Evolutionary conservation across 805 yeast species (phyloP), one percentile per base, ranked within the genome.

Genomic region (Ogataea angusta): DNA sequence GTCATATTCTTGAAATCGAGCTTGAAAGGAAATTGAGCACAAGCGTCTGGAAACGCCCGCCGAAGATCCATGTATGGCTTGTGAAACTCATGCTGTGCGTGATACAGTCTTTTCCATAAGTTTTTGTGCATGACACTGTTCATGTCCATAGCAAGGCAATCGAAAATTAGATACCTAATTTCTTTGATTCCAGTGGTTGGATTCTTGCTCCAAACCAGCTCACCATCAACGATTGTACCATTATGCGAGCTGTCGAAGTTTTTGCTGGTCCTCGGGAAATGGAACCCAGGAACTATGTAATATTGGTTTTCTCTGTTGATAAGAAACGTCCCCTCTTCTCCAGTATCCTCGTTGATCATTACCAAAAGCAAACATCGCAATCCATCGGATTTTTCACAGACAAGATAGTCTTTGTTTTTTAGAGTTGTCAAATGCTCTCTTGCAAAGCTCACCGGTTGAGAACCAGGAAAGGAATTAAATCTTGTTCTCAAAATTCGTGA

Each of bases 361-460:
- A 81, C 72, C 38, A 84, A 73, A 70, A 93, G 69, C 39, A 93
- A 67, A 43, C 95, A 88, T 38, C 99, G 70, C 35, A 91, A 67
- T 0, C 99, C 99, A 63, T 93, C 99, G 0, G 93, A 78, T 60
- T 93, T 93, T 56, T 93, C 99, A 66, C 99, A 95, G 0, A 93
- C 99, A 51, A 80, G 82, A 58, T 90, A 93, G 55, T 95, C 98
- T 43, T 81, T 80, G 3, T 72, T 64, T 57, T 73, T 59, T 34
- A 93, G 66, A 24, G 80, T 76, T 34, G 78, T 76, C 17, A 93
- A 68, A 63, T 91, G 96, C 24, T 72, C 67, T 40, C 87, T 71
- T 30, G 85, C 81, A 58, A 93, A 90, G 18, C 96, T 86, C 2
- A 91, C 86, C 0, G 99, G 99, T 63, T 95, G 99, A 1, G 96